Conservation (phyloP, 1,139 yeast species). For the Candida neerlandica region DNA sequence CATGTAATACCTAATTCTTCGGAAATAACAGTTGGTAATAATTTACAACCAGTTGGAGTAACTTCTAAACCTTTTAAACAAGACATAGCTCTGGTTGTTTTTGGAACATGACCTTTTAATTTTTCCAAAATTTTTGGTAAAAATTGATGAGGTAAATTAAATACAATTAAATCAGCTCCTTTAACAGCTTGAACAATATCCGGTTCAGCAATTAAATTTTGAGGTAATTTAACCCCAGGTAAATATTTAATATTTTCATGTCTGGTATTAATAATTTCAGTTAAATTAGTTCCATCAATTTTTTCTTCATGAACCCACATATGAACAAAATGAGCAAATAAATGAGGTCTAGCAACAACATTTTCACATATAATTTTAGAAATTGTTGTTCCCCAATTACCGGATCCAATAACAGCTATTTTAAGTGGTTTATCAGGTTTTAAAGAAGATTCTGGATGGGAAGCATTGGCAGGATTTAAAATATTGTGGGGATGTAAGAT, state of each 20-base stretch:
- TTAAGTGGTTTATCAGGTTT: slow-evolving; percentile 46
- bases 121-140: slow-evolving; percentile 71
- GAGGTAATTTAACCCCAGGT: slow-evolving; percentile 79
- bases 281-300: slow-evolving; percentile 68
- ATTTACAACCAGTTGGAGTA: slow-evolving; percentile 73
- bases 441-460: slow-evolving; percentile 18
- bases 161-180: slow-evolving; percentile 80
- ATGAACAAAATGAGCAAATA: slow-evolving; percentile 68
- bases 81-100: slow-evolving; percentile 79
- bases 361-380: slow-evolving; percentile 94
- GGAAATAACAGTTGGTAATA: slow-evolving; percentile 74
- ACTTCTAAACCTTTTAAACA: slow-evolving; percentile 94
- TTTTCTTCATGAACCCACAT: slow-evolving; percentile 96
- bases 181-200: slow-evolving; percentile 70
- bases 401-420: slow-evolving; percentile 71
- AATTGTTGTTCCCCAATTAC: slow-evolving; percentile 94
- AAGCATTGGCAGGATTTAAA: slow-evolving; percentile 19
- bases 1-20: slow-evolving; percentile 81
- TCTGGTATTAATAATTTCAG: slow-evolving; percentile 80
- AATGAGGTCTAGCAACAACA: slow-evolving; percentile 63
- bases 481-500: slow-evolving; percentile 28
- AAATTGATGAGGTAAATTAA: slow-evolving; percentile 95
- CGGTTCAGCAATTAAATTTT: slow-evolving; percentile 82
- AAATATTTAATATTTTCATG: slow-evolving; percentile 91
- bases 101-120: slow-evolving; percentile 71